Conservation (phyloP, 495 filamentous ascomycete species). For the Penicillium coffeae region DNA sequence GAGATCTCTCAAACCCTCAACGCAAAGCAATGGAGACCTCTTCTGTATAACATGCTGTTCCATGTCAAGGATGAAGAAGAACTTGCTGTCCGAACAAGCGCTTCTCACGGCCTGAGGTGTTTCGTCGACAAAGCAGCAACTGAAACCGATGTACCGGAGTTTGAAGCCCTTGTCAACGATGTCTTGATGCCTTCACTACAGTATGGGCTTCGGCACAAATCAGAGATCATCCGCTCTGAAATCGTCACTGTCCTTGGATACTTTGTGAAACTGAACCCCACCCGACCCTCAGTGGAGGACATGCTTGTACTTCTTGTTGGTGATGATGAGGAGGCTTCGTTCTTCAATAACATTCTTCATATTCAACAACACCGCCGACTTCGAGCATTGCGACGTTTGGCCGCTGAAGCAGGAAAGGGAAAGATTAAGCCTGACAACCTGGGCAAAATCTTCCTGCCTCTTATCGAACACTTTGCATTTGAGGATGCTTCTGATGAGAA, state of each 20-base stretch:
- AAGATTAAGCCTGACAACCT: constrained; percentile 70
- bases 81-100: constrained; percentile 77
- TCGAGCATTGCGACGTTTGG: constrained; percentile 73
- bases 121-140: constrained; percentile 62
- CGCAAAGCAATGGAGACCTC: constrained; percentile 81
- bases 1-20: constrained; percentile 49
- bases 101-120: constrained; percentile 73
- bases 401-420: constrained; percentile 57
- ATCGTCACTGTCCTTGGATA: constrained; percentile 73
- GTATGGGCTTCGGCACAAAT: constrained; percentile 65
- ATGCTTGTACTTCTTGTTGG: constrained; percentile 68
- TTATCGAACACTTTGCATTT: constrained; percentile 92
- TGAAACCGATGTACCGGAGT: constrained; percentile 33
- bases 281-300: constrained; percentile 67
- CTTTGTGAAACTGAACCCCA: constrained; percentile 65
- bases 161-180: constrained; percentile 52
- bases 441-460: constrained; percentile 80
- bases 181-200: constrained; percentile 73
- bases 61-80: constrained; percentile 86
- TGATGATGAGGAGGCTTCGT: constrained; percentile 83
- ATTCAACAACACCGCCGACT: constrained; percentile 87
- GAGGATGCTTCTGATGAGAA: constrained; percentile 69
- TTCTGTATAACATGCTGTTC: constrained; percentile 86
- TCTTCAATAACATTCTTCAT: constrained; percentile 89
- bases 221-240: constrained; percentile 80